A percentile compares a stretch with the other conserved stretches of the same genome.
Evolutionary conservation across 2,329 filamentous ascomycete species (phyloP).

Genomic region (Dothidotthia symphoricarpi): DNA sequence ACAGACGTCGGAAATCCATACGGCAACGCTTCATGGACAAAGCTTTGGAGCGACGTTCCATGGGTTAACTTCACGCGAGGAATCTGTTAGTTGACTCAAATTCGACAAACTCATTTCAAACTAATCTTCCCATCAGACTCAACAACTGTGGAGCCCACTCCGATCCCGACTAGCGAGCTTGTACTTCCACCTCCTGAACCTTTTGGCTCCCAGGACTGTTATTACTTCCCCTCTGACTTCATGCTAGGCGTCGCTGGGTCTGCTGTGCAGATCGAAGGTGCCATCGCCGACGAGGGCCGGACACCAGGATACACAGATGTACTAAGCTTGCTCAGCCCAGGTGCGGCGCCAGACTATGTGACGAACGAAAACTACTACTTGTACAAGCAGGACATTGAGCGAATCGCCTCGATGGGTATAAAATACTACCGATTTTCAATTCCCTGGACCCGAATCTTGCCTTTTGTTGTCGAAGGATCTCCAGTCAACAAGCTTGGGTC

Average conservation of each 20-base stretch:
- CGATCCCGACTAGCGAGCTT: constrained; percentile 55
- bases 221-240: constrained; percentile 52
- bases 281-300: constrained; percentile 33
- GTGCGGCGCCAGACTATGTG: constrained; percentile 14
- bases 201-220: constrained; percentile 51
- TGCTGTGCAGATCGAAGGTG: constrained; percentile 32
- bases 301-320: constrained; percentile 24
- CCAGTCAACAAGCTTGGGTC: constrained; percentile 52
- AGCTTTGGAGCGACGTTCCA: constrained; percentile 38
- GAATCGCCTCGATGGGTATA: constrained; percentile 53
- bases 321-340: constrained; percentile 10
- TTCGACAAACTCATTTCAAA: no score
- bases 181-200: constrained; percentile 56
- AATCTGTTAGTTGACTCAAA: constrained; percentile 20
- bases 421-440: constrained; percentile 55
- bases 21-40: constrained; percentile 43
- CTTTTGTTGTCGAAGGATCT: constrained; percentile 51
- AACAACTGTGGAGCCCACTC: constrained; percentile 56
- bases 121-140: constrained; percentile 21
- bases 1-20: constrained; percentile 40
- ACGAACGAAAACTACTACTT: constrained; percentile 56
- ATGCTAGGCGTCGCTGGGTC: constrained; percentile 32
- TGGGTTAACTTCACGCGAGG: constrained; percentile 40
- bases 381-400: constrained; percentile 58
- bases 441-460: constrained; percentile 54